A percentile compares a stretch with the other conserved stretches of the same genome.
Conservation (phyloP, 1,284 basidiomycete species). For the Sphaerobolus stellatus region DNA sequence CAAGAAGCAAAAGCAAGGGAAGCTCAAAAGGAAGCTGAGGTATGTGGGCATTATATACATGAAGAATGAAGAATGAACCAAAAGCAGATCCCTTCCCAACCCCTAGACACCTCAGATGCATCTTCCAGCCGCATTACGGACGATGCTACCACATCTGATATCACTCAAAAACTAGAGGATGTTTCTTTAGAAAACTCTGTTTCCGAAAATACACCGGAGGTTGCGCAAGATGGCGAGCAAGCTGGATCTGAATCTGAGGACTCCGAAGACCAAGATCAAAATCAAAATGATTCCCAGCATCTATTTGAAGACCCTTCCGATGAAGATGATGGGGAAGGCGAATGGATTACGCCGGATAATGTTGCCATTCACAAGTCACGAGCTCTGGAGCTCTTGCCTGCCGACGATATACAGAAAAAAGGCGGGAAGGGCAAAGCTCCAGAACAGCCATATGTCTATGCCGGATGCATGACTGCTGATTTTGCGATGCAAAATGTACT, state of each 20-base stretch:
- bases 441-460: conserved; percentile 49
- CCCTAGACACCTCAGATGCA: not conserved
- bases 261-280: conserved; percentile 13
- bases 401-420: conserved; percentile 33
- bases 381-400: conserved; percentile 78
- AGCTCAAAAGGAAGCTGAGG: conserved; percentile 43
- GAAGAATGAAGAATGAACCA: too few species aligned
- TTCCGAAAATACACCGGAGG: not conserved
- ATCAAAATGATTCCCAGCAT: conserved; percentile 17
- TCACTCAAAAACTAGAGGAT: not conserved
- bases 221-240: conserved; percentile 3
- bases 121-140: not conserved
- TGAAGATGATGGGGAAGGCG: conserved; percentile 83
- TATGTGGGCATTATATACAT: too few species aligned
- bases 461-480: conserved; percentile 96
- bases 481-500: conserved; percentile 99
- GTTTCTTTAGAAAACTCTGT: too few species aligned
- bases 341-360: conserved; percentile 97
- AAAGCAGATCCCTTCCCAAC: not conserved
- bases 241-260: conserved; percentile 1
- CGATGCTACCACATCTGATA: not conserved
- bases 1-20: conserved; percentile 46
- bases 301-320: conserved; percentile 71
- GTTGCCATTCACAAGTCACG: conserved; percentile 86
- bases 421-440: conserved; percentile 35